These are phyloP conservation scores for Daedalea quercina DNA, from an alignment of 768 basidiomycete species.

Conservation along the genomic window DNA sequence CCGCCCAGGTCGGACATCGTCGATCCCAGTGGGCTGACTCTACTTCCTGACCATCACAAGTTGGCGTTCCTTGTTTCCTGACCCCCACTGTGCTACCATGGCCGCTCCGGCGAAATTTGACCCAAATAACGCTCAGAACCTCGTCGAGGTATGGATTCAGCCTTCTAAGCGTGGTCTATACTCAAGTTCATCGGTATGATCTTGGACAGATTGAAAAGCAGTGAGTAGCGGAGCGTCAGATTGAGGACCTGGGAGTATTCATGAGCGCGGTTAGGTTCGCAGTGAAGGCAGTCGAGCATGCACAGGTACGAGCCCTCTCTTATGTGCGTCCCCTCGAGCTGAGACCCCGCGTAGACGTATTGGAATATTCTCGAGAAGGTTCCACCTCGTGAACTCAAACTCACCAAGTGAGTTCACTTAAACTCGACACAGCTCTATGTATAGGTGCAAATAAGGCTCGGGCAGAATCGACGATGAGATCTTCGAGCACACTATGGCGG, in stretches of 20 bases:
- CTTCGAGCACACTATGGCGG: conserved; percentile 61
- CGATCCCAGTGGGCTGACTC: too few relatives aligned
- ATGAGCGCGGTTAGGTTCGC: conserved; percentile 51
- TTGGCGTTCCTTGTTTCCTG: background rate
- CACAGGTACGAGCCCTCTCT: conserved; percentile 56
- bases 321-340: background rate
- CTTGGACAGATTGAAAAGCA: conserved; percentile 88
- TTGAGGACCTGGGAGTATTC: background rate
- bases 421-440: background rate
- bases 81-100: background rate
- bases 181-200: background rate
- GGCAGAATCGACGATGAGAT: conserved; percentile 81
- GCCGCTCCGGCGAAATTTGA: conserved; percentile 53
- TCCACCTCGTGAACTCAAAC: conserved; percentile 62
- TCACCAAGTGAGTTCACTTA: conserved; percentile 62
- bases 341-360: conserved; percentile 65
- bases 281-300: conserved; percentile 94
- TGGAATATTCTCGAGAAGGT: conserved; percentile 89
- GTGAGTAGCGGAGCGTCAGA: conserved; percentile 37
- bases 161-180: background rate
- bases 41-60: too few relatives aligned
- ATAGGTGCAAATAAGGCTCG: conserved; percentile 1
- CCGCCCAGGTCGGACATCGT: too few relatives aligned
- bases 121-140: conserved; percentile 88
- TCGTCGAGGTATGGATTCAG: conserved; percentile 55